A percentile compares a stretch with the other conserved stretches of the same genome.
Conservation (phyloP, 2,329 filamentous ascomycete genomes). For the Aspergillus chevalieri region DNA sequence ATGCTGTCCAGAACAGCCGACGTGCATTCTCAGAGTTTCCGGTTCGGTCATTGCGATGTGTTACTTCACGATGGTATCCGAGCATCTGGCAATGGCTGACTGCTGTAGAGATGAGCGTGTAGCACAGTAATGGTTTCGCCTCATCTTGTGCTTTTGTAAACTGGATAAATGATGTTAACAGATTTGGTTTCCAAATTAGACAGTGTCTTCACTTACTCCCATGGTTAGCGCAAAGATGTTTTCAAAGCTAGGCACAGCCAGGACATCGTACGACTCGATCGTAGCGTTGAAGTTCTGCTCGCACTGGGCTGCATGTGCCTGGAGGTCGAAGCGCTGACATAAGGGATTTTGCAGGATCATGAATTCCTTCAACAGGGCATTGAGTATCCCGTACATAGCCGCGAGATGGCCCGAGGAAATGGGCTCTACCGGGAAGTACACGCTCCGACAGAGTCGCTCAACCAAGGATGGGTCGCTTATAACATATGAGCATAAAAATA, state of each 20-base stretch:
- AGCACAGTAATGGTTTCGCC: slow-evolving; percentile 11
- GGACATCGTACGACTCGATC: slow-evolving; percentile 19
- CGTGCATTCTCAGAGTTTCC: slow-evolving; percentile 10
- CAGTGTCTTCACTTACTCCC: slow-evolving; percentile 11
- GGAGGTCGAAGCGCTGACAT: slow-evolving; percentile 10
- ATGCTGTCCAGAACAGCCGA: slow-evolving; percentile 17
- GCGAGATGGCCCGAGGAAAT: slow-evolving; percentile 10
- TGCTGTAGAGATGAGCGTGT: slow-evolving; percentile 12
- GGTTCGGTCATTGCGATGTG: slow-evolving; percentile 5
- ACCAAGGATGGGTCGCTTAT: slow-evolving; percentile 12
- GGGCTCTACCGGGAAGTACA: slow-evolving; percentile 15
- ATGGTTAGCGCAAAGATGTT: slow-evolving; percentile 17
- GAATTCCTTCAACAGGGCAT: slow-evolving; percentile 16
- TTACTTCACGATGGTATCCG: slow-evolving; percentile 14
- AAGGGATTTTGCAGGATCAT: slow-evolving; percentile 7
- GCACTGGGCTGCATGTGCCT: slow-evolving; percentile 4
- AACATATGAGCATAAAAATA: slow-evolving; percentile 13
- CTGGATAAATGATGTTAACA: slow-evolving; percentile 1
- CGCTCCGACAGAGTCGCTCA: slow-evolving; percentile 13
- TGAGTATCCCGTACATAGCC: slow-evolving; percentile 13
- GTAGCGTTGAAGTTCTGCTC: slow-evolving; percentile 11
- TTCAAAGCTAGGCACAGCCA: slow-evolving; percentile 19
- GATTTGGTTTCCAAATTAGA: background rate
- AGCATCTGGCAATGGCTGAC: slow-evolving; percentile 17
- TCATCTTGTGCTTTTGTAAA: slow-evolving; percentile 15